These are phyloP conservation scores for Exophiala viscosa DNA, from an alignment of 2,329 filamentous ascomycete species.

Conservation along the genomic window DNA sequence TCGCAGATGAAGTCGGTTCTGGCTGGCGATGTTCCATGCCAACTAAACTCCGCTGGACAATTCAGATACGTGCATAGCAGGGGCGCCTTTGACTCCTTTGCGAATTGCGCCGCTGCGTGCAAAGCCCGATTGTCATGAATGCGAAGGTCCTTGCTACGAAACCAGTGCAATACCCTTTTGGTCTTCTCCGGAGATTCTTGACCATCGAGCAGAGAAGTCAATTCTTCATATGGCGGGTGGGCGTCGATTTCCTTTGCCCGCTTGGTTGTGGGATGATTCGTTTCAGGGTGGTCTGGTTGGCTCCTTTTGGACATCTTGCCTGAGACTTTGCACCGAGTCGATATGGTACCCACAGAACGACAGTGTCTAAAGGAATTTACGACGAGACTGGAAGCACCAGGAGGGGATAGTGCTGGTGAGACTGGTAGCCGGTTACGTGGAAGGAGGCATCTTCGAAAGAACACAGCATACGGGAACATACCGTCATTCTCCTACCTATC, in stretches of 20 bases:
- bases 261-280: slow-evolving; percentile 46
- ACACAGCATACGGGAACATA: not conserved
- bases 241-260: slow-evolving; percentile 49
- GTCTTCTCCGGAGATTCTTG: slow-evolving; percentile 39
- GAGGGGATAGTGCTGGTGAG: not conserved
- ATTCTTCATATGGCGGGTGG: slow-evolving; percentile 42
- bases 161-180: slow-evolving; percentile 49
- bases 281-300: slow-evolving; percentile 29
- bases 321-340: not conserved
- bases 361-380: not conserved
- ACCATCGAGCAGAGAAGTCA: slow-evolving; percentile 38
- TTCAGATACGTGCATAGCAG: slow-evolving; percentile 47
- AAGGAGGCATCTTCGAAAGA: not conserved
- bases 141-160: slow-evolving; percentile 50
- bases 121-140: slow-evolving; percentile 50
- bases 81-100: slow-evolving; percentile 41
- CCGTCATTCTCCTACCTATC: not conserved
- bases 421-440: not conserved
- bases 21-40: slow-evolving; percentile 50
- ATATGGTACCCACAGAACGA: not conserved
- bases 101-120: slow-evolving; percentile 45
- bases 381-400: not conserved
- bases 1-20: slow-evolving; percentile 49
- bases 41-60: slow-evolving; percentile 47
- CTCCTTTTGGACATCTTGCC: slow-evolving; percentile 31